phyloP scores from a whole-genome alignment of 2,329 filamentous ascomycete species.

The Botryotinia globosa region DNA sequence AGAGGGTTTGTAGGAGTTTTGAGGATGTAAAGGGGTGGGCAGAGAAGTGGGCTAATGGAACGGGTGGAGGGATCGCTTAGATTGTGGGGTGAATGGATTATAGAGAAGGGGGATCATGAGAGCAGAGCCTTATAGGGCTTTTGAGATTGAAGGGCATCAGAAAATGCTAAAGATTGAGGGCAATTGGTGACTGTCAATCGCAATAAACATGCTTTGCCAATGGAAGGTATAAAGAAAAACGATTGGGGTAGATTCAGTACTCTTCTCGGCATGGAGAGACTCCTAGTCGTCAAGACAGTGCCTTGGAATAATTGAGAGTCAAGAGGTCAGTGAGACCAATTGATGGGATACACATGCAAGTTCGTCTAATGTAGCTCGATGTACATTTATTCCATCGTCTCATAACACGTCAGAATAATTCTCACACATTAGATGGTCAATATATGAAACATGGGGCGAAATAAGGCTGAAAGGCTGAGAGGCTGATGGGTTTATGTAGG shows the following conservation, averaged over 20 bases:
- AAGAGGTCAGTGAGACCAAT: neutral
- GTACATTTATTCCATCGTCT: neutral
- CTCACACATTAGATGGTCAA: neutral
- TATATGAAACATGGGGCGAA: neutral
- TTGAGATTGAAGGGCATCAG: no score
- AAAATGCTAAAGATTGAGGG: neutral
- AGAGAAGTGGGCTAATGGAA: constrained; percentile 15
- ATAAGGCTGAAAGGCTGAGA: constrained; percentile 12
- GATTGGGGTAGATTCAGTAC: no score
- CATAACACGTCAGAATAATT: neutral
- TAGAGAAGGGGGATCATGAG: neutral
- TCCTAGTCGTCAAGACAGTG: neutral
- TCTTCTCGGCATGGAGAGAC: no score
- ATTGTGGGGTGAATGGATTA: neutral
- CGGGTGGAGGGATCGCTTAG: constrained; percentile 10
- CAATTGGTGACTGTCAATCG: neutral
- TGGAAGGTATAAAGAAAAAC: no score
- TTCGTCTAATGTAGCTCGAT: neutral
- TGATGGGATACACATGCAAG: neutral
- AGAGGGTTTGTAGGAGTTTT: constrained; percentile 24
- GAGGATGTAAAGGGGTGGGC: constrained; percentile 23
- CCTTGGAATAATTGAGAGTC: constrained; percentile 17
- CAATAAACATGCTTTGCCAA: no score
- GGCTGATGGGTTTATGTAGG: neutral
- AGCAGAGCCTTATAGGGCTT: neutral